Evolutionary conservation across 2,329 filamentous ascomycete species (phyloP), one percentile per base, ranked within the genome.

Genomic region (Coniochaeta sp.): DNA sequence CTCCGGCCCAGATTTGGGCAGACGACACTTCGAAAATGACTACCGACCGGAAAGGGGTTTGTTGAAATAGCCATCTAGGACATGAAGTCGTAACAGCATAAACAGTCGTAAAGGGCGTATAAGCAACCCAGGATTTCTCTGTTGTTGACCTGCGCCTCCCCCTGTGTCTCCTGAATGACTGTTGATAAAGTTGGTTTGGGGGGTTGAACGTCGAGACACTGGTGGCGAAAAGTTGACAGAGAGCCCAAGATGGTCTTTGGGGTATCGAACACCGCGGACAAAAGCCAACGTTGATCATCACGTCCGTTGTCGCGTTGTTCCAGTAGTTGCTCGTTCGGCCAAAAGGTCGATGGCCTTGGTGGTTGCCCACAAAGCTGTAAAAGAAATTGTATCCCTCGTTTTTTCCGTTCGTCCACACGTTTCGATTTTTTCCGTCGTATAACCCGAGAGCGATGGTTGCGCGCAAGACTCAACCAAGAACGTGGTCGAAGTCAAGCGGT

Each of bases 51-150:
- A 42, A 26, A 30, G 27, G 20, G 35, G 45, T 32, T 32, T 9
- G 16, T 26, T 24, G 47, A 49, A 24, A 49, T 49, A 49, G 47
- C 47, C 47, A 49, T 49, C 47, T 49, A 49, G 28, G 50, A 51
- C 50, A 51, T 51, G 31, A 51, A 40, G 50, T 51, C 50, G 50
- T 51, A 46, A 33, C 38, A 51, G 50, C 50, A 24, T 51, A 47
- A 51, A 51, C 45, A 45, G 16, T 51, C 50, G 50, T 51, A 49
- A 49, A 14, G 47, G 47, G 27, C 27, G 27, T 30, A 18, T 18
- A 33, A 49, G 47, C 28, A 49, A 49, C 45, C 28, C 27, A n/a
- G 35, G 40, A n/a, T n/a, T n/a, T 35, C 50, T 38, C 38, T 20
- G 27, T 7, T 7, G 26, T n/a, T n/a, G n/a, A n/a, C n/a, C n/a